Conservation (phyloP, 805 yeast species). For the Yarrowia sp. region DNA sequence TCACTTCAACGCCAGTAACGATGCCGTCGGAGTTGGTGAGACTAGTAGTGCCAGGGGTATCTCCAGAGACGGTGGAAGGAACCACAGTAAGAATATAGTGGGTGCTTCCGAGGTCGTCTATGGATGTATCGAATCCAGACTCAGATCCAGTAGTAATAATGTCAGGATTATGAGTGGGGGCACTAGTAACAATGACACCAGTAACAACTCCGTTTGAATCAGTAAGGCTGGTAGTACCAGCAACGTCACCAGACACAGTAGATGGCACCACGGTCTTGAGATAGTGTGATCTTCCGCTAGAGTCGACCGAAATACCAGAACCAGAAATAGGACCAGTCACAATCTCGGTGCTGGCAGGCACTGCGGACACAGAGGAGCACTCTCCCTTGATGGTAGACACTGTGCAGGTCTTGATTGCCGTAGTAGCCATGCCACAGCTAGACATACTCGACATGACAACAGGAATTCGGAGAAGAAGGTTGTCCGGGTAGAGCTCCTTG, state of each 20-base stretch:
- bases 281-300: too few relatives aligned
- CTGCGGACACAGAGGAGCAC: background rate
- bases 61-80: background rate
- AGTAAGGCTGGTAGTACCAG: too few relatives aligned
- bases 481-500: background rate
- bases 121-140: background rate
- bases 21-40: background rate
- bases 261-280: too few relatives aligned
- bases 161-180: too few relatives aligned
- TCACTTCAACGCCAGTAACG: background rate
- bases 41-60: background rate
- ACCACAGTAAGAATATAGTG: background rate
- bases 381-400: background rate
- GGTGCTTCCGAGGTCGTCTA: background rate
- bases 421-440: background rate
- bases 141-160: too few relatives aligned
- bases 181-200: too few relatives aligned
- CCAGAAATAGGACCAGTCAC: too few relatives aligned
- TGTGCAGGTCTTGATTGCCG: background rate
- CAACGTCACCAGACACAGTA: too few relatives aligned
- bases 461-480: background rate
- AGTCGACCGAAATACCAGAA: too few relatives aligned
- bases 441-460: background rate
- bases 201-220: too few relatives aligned
- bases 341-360: background rate